Conservation (phyloP, 352 stramenopile genomes). For the Pythium brassicae region DNA sequence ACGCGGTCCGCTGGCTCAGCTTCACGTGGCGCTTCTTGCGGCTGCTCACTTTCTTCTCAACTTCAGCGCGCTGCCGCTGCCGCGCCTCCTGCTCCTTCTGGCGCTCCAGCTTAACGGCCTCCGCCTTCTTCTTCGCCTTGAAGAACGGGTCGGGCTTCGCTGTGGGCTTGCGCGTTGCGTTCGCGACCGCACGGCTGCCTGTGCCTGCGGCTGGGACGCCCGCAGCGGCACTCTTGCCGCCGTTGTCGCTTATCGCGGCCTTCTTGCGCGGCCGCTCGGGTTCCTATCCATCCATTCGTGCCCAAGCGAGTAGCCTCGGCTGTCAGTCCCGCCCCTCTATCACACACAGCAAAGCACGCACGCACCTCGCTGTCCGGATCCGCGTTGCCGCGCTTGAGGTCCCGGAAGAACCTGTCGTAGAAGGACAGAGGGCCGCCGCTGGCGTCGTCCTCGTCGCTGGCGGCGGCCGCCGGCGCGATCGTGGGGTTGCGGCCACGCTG, state of each 20-base stretch:
- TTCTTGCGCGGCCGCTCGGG: background rate
- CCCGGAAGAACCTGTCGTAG: constrained; percentile 77
- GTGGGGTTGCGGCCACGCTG: constrained; percentile 14
- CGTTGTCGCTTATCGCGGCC: constrained; percentile 12
- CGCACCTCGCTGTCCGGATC: constrained; percentile 20
- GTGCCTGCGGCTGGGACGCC: too few relatives aligned
- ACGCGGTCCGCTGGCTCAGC: constrained; percentile 71
- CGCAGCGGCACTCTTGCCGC: too few relatives aligned
- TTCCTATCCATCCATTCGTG: background rate
- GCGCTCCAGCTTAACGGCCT: constrained; percentile 46
- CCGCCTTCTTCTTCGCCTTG: constrained; percentile 79
- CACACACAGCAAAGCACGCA: background rate
- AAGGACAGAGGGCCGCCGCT: constrained; percentile 41
- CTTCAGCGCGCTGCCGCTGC: constrained; percentile 39
- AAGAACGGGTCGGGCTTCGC: constrained; percentile 77
- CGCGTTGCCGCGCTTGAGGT: constrained; percentile 39
- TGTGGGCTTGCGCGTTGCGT: constrained; percentile 12
- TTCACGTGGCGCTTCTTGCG: constrained; percentile 88
- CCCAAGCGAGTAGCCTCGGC: background rate
- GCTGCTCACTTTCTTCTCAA: constrained; percentile 70
- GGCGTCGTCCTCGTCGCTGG: constrained; percentile 7
- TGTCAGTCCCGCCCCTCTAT: too few relatives aligned
- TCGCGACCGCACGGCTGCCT: constrained; percentile 14
- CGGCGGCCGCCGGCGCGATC: background rate
- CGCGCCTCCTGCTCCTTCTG: constrained; percentile 37